These are phyloP conservation scores for Microstegium vimineum DNA, from an alignment of 176 grass and related monocot species.

Conservation along the genomic window DNA sequence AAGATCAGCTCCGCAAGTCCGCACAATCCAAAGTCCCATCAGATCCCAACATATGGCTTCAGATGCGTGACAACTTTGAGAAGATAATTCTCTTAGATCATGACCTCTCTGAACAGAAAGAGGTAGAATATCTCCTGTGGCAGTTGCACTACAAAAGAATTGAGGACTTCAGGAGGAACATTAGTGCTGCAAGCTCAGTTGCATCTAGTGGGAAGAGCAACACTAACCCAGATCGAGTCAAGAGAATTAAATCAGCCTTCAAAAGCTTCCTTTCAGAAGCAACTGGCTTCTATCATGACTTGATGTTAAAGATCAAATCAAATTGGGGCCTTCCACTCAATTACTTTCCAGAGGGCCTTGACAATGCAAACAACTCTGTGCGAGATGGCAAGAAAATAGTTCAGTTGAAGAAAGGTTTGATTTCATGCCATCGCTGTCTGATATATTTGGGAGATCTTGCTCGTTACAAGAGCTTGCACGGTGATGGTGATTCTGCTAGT, in stretches of 20 bases:
- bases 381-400: constrained; percentile 54
- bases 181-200: constrained; percentile 44
- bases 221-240: constrained; percentile 50
- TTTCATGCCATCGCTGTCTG: constrained; percentile 91
- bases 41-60: constrained; percentile 84
- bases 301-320: constrained; percentile 84
- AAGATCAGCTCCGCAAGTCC: constrained; percentile 60
- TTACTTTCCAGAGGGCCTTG: constrained; percentile 55
- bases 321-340: constrained; percentile 68
- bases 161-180: constrained; percentile 82
- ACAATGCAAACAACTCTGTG: constrained; percentile 24
- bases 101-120: constrained; percentile 84
- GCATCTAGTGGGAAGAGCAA: constrained; percentile 60
- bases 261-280: constrained; percentile 88
- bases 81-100: constrained; percentile 75
- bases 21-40: constrained; percentile 84
- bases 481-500: constrained; percentile 63
- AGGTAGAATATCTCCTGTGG: constrained; percentile 81
- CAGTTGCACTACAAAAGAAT: constrained; percentile 96
- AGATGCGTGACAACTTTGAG: constrained; percentile 95
- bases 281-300: constrained; percentile 86
- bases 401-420: constrained; percentile 65
- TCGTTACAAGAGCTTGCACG: constrained; percentile 86
- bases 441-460: constrained; percentile 97
- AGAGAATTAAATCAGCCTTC: constrained; percentile 64